A percentile compares a stretch with the other conserved stretches of the same genome.
Conservation (phyloP, 169 alveolate species). For the Perkinsus chesapeaki region DNA sequence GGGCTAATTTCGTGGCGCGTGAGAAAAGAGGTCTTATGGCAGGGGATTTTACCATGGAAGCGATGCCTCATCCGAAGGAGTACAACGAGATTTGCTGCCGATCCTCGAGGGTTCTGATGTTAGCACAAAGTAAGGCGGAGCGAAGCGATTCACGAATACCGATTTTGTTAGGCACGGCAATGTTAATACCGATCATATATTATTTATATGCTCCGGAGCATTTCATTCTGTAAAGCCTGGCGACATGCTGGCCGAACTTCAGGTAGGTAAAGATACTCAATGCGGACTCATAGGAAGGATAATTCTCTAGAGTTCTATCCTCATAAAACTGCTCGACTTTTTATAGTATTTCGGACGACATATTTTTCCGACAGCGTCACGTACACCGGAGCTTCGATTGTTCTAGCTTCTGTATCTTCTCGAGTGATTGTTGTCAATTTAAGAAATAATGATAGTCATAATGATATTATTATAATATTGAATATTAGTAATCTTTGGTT, state of each 20-base stretch:
- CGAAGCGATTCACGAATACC: not conserved
- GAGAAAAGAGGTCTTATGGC: not conserved
- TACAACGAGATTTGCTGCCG: conserved; percentile 77
- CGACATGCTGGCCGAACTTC: conserved; percentile 77
- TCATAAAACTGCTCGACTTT: too few species aligned
- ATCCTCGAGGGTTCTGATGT: conserved; percentile 76
- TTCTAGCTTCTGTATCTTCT: too few species aligned
- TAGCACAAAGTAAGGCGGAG: conserved; percentile 43
- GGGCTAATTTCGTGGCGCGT: not conserved
- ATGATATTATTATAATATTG: too few species aligned
- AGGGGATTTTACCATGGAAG: conserved; percentile 42
- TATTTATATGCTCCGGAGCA: conserved; percentile 72
- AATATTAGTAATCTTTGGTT: too few species aligned
- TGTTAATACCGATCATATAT: conserved; percentile 67
- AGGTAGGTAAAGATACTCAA: too few species aligned
- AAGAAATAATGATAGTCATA: too few species aligned
- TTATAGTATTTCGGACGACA: too few species aligned
- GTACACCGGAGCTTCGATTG: too few species aligned
- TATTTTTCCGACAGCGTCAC: too few species aligned
- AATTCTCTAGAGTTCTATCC: too few species aligned
- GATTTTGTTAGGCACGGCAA: conserved; percentile 44
- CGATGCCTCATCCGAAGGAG: conserved; percentile 82
- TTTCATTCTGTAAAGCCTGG: conserved; percentile 71
- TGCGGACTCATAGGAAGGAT: too few species aligned
- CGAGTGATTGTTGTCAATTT: too few species aligned